These are phyloP conservation scores for Gossypium mustelinum DNA, from an alignment of 345 rosid species.

Conservation along the genomic window DNA sequence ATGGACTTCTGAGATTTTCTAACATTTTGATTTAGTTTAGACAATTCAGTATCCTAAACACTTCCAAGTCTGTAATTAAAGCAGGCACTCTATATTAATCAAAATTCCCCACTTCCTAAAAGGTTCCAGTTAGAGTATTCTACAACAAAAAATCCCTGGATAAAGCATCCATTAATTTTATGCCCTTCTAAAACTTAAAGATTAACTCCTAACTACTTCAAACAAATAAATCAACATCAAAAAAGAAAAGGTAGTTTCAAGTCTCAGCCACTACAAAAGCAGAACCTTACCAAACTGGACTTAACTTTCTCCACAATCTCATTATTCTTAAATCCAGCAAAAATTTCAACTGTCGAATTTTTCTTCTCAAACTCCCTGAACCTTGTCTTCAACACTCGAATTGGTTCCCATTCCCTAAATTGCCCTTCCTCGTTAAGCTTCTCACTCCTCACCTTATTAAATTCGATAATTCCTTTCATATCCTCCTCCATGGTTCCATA, in stretches of 20 bases:
- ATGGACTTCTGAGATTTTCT: too few relatives aligned
- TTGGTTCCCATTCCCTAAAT: constrained; percentile 73
- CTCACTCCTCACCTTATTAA: constrained; percentile 36
- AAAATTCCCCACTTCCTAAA: background rate
- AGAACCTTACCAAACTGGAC: constrained; percentile 66
- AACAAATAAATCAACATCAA: background rate
- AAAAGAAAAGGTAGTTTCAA: background rate
- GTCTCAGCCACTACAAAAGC: background rate
- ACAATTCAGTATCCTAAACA: background rate
- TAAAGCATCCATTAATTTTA: background rate
- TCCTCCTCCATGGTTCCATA: constrained; percentile 29
- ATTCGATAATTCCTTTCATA: constrained; percentile 37
- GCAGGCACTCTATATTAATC: background rate
- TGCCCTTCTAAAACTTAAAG: background rate
- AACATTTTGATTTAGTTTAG: background rate
- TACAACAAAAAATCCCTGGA: background rate
- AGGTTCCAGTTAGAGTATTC: background rate
- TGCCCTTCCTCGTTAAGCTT: constrained; percentile 42
- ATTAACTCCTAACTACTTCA: background rate
- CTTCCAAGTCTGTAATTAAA: background rate
- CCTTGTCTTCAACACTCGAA: constrained; percentile 63
- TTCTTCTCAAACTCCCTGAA: constrained; percentile 81
- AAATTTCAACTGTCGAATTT: constrained; percentile 44
- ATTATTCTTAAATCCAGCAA: constrained; percentile 62
- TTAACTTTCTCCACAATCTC: constrained; percentile 84